Conservation (phyloP, 192 early-diverging fungal species). For the Thamnidium elegans region DNA sequence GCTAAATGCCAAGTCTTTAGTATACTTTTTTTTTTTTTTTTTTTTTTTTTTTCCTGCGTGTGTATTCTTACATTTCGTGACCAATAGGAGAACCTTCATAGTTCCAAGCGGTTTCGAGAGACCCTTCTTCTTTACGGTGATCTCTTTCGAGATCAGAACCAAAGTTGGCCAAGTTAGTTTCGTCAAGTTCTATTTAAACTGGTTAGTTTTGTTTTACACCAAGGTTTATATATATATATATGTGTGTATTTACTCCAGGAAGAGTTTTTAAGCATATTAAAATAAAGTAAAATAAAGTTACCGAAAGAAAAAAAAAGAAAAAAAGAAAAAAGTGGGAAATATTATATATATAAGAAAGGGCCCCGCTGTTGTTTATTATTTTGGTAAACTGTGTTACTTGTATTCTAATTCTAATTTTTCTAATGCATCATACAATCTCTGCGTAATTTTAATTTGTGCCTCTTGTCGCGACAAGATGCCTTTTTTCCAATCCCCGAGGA, state of each 20-base stretch:
- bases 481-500: constrained; percentile 54
- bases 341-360: too few relatives aligned
- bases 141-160: constrained; percentile 29
- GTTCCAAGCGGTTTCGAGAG: constrained; percentile 34
- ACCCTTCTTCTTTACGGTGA: constrained; percentile 31
- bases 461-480: constrained; percentile 46
- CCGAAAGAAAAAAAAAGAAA: constrained; percentile 16
- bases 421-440: constrained; percentile 45
- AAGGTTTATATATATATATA: too few relatives aligned
- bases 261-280: constrained; percentile 25
- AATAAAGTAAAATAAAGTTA: not conserved
- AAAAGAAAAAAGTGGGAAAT: not conserved
- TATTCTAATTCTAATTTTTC: constrained; percentile 35
- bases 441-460: constrained; percentile 54
- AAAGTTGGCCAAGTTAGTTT: constrained; percentile 35
- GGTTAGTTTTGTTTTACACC: too few relatives aligned
- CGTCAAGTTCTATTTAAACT: constrained; percentile 20
- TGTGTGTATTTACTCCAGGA: constrained; percentile 23
- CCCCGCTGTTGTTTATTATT: not conserved
- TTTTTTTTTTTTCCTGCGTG: too few relatives aligned
- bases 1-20: constrained; percentile 21
- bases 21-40: not conserved
- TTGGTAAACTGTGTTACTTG: not conserved
- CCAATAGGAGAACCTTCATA: constrained; percentile 29
- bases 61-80: constrained; percentile 16